Conservation (phyloP, 352 stramenopile genomes). For the Phytophthora ramorum region DNA sequence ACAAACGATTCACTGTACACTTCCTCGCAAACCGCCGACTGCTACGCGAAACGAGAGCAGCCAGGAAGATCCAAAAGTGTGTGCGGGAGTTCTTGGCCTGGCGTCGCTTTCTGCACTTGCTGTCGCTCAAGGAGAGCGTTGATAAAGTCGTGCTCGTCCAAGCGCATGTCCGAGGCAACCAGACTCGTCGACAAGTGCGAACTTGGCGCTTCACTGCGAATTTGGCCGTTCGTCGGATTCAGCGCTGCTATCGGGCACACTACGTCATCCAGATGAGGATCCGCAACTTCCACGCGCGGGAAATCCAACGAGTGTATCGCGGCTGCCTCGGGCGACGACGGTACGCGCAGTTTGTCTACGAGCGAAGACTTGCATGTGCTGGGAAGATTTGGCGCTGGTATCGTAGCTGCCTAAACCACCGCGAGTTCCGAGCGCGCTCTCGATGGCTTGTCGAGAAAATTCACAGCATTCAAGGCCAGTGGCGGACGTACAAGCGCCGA, state of each 20-base stretch:
- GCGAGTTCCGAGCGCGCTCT: constrained; percentile 40
- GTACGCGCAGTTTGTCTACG: constrained; percentile 26
- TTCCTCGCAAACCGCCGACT: constrained; percentile 52
- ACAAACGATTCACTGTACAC: constrained; percentile 43
- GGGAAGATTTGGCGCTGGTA: constrained; percentile 61
- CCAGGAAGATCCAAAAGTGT: constrained; percentile 61
- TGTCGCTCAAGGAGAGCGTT: constrained; percentile 50
- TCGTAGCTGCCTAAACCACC: constrained; percentile 46
- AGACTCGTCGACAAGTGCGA: constrained; percentile 37
- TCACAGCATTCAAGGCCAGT: constrained; percentile 64
- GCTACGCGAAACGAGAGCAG: constrained; percentile 47
- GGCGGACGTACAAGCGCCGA: constrained; percentile 49
- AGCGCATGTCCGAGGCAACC: constrained; percentile 51
- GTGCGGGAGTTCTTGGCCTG: constrained; percentile 55
- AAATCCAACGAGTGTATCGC: constrained; percentile 66
- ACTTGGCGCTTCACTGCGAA: constrained; percentile 32
- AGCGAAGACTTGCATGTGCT: constrained; percentile 23
- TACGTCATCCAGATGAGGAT: constrained; percentile 35
- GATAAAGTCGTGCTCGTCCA: constrained; percentile 52
- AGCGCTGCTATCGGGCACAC: constrained; percentile 50
- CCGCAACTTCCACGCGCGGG: constrained; percentile 33
- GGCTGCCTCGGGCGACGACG: constrained; percentile 37
- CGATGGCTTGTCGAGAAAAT: constrained; percentile 62
- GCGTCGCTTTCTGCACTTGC: constrained; percentile 49
- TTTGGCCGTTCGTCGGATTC: constrained; percentile 48